Percentiles rank a stretch among this genome's conserved stretches.
Conservation (phyloP, 805 yeast genomes). For the Barnettozyma salicaria region DNA sequence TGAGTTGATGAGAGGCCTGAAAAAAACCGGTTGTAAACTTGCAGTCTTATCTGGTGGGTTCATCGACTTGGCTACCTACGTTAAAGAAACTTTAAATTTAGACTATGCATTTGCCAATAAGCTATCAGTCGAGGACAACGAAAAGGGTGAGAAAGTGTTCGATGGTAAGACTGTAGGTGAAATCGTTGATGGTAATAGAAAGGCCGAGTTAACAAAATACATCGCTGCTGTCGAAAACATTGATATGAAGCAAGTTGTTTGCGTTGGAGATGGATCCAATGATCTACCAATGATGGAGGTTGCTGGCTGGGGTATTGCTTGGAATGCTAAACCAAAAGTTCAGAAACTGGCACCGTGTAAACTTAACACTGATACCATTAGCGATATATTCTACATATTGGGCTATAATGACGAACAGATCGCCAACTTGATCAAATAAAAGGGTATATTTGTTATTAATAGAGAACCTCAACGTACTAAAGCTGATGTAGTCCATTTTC, state of each 20-base stretch:
- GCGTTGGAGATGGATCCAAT: constrained; percentile 97
- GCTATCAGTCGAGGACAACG: constrained; percentile 42
- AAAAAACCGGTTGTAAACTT: constrained; percentile 53
- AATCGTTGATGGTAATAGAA: constrained; percentile 79
- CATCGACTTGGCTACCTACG: constrained; percentile 75
- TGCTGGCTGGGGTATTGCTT: constrained; percentile 94
- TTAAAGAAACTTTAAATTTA: constrained; percentile 59
- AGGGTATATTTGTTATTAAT: background rate
- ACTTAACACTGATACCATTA: constrained; percentile 66
- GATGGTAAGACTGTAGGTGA: constrained; percentile 77
- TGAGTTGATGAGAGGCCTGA: constrained; percentile 61
- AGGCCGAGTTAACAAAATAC: constrained; percentile 64
- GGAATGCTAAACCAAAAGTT: constrained; percentile 95
- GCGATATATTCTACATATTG: constrained; percentile 73
- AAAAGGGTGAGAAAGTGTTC: constrained; percentile 40
- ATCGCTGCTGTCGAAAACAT: constrained; percentile 52
- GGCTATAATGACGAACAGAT: constrained; percentile 64
- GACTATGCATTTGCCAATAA: constrained; percentile 89
- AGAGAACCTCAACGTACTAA: no score
- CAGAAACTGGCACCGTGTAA: constrained; percentile 78
- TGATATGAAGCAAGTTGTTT: constrained; percentile 52
- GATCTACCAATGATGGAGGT: constrained; percentile 87
- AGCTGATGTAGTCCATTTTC: no score
- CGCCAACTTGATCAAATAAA: constrained; percentile 6
- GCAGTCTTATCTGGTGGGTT: constrained; percentile 97